Evolutionary conservation across 176 grass and related monocot species (phyloP), one percentile per base, ranked within the genome.

Genomic region (Oryza rufipogon): DNA sequence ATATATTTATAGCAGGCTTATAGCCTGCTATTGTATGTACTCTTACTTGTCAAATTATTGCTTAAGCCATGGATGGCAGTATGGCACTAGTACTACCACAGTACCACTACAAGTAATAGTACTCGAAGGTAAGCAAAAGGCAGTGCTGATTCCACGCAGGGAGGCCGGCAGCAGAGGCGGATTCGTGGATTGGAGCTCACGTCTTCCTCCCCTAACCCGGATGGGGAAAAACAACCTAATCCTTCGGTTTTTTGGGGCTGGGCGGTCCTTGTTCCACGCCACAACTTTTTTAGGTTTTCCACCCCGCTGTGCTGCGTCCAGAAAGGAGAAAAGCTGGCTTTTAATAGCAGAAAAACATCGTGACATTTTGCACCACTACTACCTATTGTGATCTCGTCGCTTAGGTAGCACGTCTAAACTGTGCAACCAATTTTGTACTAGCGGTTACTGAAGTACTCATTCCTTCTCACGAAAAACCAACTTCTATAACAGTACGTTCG

Each of bases 111-210:
- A 36, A 80, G 14, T 66, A 19, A 16, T 54, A 19, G 16, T 39
- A 68, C 13, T 58, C 48, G 79, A 71, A 71, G 67, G 30, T 49
- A 81, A 72, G 80, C 80, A 28, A 28, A 82, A 81, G 80, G 14
- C 20, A 64, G 64, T 47, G 56, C 71, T 65, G 71, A 48, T 66
- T 75, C n/a, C 6, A 1, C 47, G 38, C 17, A n/a, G 54, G 54
- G 54, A 58, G 19, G 16, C 52, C 52, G 52, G 17, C 16, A 17
- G 42, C 42, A 44, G 42, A 44, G 11, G 36, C 6, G 14, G 64
- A 75, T 83, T 75, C 63, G 30, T 68, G 73, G 63, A 76, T 68
- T 76, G 73, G 72, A 84, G n/a, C 65, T 76, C 82, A 84, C 46
- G 73, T 76, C 81, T 75, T 20, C 58, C 70, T 20, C 58, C 70